Percentiles rank a stretch among this genome's conserved stretches.
These are phyloP conservation scores for Colletotrichum destructivum DNA, from an alignment of 2,329 filamentous ascomycete genomes.

Conservation along the genomic window DNA sequence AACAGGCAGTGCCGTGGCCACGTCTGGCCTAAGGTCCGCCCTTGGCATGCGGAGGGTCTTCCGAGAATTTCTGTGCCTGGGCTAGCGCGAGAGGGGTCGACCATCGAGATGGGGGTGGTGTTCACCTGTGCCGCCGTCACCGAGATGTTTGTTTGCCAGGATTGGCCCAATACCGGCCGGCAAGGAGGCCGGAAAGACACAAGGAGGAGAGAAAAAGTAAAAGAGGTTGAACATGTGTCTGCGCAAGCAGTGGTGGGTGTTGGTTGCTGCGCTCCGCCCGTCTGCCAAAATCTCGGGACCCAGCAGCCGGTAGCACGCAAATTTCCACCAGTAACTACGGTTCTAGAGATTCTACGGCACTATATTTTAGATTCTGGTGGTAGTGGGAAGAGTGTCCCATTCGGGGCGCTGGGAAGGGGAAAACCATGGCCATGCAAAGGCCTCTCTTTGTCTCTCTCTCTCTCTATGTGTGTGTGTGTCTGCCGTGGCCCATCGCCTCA, in stretches of 20 bases:
- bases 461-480: too few relatives aligned
- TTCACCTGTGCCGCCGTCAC: constrained; percentile 1
- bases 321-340: constrained; percentile 29
- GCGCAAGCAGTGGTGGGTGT: background rate
- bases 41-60: constrained; percentile 37
- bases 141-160: background rate
- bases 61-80: constrained; percentile 41
- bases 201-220: background rate
- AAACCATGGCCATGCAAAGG: constrained; percentile 10
- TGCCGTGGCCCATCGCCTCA: background rate
- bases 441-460: background rate
- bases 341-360: background rate
- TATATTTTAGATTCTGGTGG: background rate
- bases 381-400: background rate
- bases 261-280: background rate
- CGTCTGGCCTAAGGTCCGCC: constrained; percentile 14
- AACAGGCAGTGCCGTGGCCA: constrained; percentile 22
- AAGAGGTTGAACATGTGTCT: background rate
- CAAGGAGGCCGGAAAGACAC: background rate
- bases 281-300: background rate
- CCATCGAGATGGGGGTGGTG: constrained; percentile 1
- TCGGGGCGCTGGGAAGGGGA: background rate
- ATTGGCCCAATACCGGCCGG: background rate
- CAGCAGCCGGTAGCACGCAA: background rate
- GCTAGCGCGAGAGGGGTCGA: constrained; percentile 25